Percentiles rank a stretch among this genome's conserved stretches.
Evolutionary conservation across 768 basidiomycete genomes (phyloP).

Genomic region (Serendipita sp.): DNA sequence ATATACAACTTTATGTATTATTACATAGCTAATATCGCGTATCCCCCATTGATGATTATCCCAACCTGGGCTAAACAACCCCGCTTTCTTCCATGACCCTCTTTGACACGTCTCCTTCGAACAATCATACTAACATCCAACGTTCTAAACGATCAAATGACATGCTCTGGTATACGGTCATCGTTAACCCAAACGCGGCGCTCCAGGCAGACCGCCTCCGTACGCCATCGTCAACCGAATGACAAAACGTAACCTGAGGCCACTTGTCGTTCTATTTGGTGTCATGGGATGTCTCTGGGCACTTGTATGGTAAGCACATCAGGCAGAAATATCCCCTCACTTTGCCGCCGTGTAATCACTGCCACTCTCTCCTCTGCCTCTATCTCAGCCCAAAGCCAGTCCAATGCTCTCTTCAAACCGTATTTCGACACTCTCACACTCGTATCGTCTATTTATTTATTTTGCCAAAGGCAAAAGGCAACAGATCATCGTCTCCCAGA

Average conservation of each 20-base stretch:
- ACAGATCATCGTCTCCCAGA: too few relatives aligned
- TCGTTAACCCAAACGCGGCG: not conserved
- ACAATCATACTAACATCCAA: too few relatives aligned
- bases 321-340: not conserved
- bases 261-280: slow-evolving; percentile 33
- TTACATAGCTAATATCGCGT: not conserved
- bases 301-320: slow-evolving; percentile 38
- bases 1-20: not conserved
- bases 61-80: not conserved
- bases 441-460: too few relatives aligned
- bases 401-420: too few relatives aligned
- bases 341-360: not conserved
- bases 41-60: not conserved
- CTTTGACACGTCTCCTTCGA: too few relatives aligned
- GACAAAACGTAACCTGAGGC: slow-evolving; percentile 42
- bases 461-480: too few relatives aligned
- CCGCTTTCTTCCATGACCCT: not conserved
- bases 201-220: slow-evolving; percentile 33
- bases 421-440: too few relatives aligned
- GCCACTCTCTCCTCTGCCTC: too few relatives aligned
- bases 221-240: slow-evolving; percentile 43
- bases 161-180: too few relatives aligned
- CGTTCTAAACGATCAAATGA: too few relatives aligned
- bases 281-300: slow-evolving; percentile 30
- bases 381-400: too few relatives aligned